Conservation (phyloP, 768 basidiomycete species). For the Pisolithus albus region DNA sequence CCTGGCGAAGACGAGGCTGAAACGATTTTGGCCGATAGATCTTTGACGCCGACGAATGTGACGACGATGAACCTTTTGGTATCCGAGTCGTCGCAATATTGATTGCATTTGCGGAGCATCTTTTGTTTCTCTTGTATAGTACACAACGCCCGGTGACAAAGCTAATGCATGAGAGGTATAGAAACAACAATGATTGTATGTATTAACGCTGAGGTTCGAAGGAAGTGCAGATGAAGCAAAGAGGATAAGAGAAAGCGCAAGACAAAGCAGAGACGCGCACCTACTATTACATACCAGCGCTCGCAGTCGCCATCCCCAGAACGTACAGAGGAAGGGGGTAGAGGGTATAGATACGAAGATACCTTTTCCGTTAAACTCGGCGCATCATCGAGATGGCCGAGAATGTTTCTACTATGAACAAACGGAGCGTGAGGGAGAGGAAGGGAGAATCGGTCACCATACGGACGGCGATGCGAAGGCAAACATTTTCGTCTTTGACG, state of each 20-base stretch:
- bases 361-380: slow-evolving; percentile 25
- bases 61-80: too few species aligned
- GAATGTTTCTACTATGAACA: slow-evolving; percentile 13
- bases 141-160: slow-evolving; percentile 31
- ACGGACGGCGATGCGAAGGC: slow-evolving; percentile 54
- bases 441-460: slow-evolving; percentile 40
- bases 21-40: too few species aligned
- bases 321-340: background rate
- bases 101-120: slow-evolving; percentile 6
- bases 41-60: too few species aligned
- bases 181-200: slow-evolving; percentile 32
- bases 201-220: slow-evolving; percentile 13
- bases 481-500: slow-evolving; percentile 56
- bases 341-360: slow-evolving; percentile 28
- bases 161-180: slow-evolving; percentile 27
- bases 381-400: slow-evolving; percentile 26
- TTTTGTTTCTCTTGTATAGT: slow-evolving; percentile 24
- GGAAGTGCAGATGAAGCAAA: slow-evolving; percentile 24
- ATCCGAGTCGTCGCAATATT: too few species aligned
- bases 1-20: too few species aligned
- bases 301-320: slow-evolving; percentile 1
- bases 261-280: slow-evolving; percentile 15
- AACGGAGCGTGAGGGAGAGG: slow-evolving; percentile 14
- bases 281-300: background rate
- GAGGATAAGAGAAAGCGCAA: slow-evolving; percentile 10